Evolutionary conservation across 1,139 yeast genomes (phyloP), one percentile per base, ranked within the genome.

Genomic region (Pichia sp.): DNA sequence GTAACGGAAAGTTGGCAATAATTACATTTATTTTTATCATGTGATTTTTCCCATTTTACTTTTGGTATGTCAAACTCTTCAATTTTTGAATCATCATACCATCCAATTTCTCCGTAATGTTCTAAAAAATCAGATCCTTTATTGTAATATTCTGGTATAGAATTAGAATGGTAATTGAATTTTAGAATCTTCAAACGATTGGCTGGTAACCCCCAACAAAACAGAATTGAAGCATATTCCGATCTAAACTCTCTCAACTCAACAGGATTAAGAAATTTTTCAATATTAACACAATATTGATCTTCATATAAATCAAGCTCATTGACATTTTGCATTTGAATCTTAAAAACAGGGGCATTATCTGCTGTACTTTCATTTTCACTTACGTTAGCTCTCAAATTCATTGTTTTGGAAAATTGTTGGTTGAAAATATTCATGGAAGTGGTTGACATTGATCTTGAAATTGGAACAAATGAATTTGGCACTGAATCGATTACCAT

Each of bases 151-250:
- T 39, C 30, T n/a, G 12, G 10, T 12, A n/a, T 50, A 5, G 25
- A 29, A 16, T 42, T 27, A 22, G 31, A n/a, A n/a, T 73, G 68
- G 48, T 76, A 75, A 55, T 85, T 86, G 58, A 83, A 82, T 62
- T 89, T 89, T 47, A 87, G 63, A 6, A 90, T 75, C 57, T 90
- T 92, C 30, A 86, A 76, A 33, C 96, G 66, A 53, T 82, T 78
- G 22, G 85, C 73, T 0, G 89, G 87, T 28, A 89, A 69, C 0
- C 92, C 94, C 97, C 97, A 90, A 35, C 74, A 64, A 55, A 76
- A 87, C 25, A 90, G 67, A 61, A 89, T 73, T n/a, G 82, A 77
- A 0, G 97, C 92, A 61, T 90, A 90, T 50, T 80, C 83, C 30
- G 74, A 72, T 36, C 96, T 66, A 60, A 84, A 86, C 12, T 61